Evolutionary conservation across 2,329 filamentous ascomycete genomes (phyloP).

Genomic region (Botrytis squamosa): DNA sequence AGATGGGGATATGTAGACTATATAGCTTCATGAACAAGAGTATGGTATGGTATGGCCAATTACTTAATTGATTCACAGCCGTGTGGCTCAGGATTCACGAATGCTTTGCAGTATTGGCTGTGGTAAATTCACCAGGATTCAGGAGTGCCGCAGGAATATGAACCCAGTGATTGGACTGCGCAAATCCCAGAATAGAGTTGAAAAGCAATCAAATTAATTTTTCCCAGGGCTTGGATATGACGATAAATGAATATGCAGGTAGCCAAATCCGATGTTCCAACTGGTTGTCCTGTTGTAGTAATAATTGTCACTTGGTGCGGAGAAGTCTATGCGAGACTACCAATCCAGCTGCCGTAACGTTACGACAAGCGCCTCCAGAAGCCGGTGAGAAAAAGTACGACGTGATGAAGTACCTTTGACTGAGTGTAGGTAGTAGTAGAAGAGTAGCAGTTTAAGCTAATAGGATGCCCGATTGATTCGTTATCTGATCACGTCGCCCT

Average conservation of each 20-base stretch:
- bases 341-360: constrained; percentile 14
- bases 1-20: constrained; percentile 32
- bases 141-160: constrained; percentile 16
- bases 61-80: not conserved
- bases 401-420: not conserved
- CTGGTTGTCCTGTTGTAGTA: constrained; percentile 12
- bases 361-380: constrained; percentile 4
- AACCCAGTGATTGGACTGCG: constrained; percentile 4
- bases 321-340: constrained; percentile 8
- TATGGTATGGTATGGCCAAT: not conserved
- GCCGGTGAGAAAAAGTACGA: not conserved
- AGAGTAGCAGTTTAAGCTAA: not conserved
- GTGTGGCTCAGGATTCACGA: constrained; percentile 1
- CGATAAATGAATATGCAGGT: constrained; percentile 26
- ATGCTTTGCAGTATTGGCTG: not conserved
- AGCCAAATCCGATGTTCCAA: constrained; percentile 6
- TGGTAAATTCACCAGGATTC: constrained; percentile 10
- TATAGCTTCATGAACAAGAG: constrained; percentile 34
- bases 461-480: not conserved
- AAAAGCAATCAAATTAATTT: not conserved
- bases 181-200: constrained; percentile 18
- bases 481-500: not conserved
- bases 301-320: constrained; percentile 12
- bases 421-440: not conserved
- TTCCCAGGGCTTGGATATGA: not conserved